Conservation (phyloP, 129 eudicot genomes). For the Helianthus tuberosus region DNA sequence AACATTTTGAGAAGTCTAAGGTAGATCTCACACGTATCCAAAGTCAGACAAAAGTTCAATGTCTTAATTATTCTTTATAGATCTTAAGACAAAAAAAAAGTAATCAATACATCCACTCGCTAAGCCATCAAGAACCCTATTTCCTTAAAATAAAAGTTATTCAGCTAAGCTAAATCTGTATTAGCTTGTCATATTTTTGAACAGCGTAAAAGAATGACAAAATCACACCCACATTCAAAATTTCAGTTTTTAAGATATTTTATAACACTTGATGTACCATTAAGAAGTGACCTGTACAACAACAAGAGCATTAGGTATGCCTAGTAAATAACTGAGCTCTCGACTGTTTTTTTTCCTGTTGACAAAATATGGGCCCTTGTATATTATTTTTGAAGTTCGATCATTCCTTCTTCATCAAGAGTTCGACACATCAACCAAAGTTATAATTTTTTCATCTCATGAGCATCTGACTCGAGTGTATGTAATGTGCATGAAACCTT, state of each 20-base stretch:
- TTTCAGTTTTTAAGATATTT: no score
- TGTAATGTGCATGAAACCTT: not conserved
- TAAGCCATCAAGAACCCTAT: constrained; percentile 22
- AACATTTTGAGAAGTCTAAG: constrained; percentile 2
- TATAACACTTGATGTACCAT: not conserved
- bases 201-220: constrained; percentile 6
- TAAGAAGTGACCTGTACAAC: constrained; percentile 8
- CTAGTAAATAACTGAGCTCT: not conserved
- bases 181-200: not conserved
- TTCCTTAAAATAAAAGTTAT: not conserved
- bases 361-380: not conserved
- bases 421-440: not conserved
- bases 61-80: constrained; percentile 14
- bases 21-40: constrained; percentile 11
- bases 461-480: not conserved
- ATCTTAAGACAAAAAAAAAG: not conserved
- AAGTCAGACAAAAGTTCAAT: constrained; percentile 5
- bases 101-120: not conserved
- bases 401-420: not conserved
- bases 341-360: not conserved
- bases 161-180: constrained; percentile 5
- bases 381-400: not conserved
- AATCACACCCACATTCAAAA: constrained; percentile 5
- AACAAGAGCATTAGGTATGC: constrained; percentile 1
- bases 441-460: not conserved